phyloP scores from a whole-genome alignment of 2,329 filamentous ascomycete species.

The Aschersonia sp. region DNA sequence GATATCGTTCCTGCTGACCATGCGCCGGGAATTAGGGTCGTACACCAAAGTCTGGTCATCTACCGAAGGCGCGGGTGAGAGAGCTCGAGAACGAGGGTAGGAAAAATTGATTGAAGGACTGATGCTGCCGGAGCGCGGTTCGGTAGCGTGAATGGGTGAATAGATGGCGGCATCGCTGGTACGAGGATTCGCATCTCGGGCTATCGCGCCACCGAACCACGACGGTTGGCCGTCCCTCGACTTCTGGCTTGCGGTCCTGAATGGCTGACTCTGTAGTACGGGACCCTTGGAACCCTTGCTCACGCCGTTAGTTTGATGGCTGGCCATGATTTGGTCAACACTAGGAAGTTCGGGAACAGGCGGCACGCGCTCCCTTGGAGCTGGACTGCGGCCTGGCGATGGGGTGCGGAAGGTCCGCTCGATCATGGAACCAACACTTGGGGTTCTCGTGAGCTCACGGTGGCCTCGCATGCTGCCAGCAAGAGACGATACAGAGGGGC shows the following conservation, averaged over 20 bases:
- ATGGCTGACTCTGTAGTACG: slow-evolving; percentile 31
- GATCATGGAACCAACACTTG: slow-evolving; percentile 71
- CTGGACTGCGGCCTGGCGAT: slow-evolving; percentile 38
- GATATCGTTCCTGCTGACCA: slow-evolving; percentile 34
- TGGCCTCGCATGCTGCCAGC: slow-evolving; percentile 28
- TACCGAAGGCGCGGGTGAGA: slow-evolving; percentile 11
- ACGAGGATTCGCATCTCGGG: slow-evolving; percentile 30
- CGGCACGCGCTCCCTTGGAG: slow-evolving; percentile 34
- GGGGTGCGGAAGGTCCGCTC: slow-evolving; percentile 75
- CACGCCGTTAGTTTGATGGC: slow-evolving; percentile 8
- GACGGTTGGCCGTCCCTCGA: slow-evolving; percentile 25
- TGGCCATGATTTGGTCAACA: slow-evolving; percentile 16
- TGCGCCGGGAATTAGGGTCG: slow-evolving; percentile 50
- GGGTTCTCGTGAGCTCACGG: slow-evolving; percentile 42
- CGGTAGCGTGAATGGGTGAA: slow-evolving; percentile 12
- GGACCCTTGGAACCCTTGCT: slow-evolving; percentile 21
- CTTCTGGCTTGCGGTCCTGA: slow-evolving; percentile 39
- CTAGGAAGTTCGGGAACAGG: slow-evolving; percentile 63
- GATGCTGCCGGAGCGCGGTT: slow-evolving; percentile 25
- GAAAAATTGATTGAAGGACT: slow-evolving; percentile 45
- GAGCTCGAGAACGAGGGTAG: slow-evolving; percentile 33
- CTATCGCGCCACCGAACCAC: slow-evolving; percentile 32
- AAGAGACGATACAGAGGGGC: slow-evolving; percentile 55
- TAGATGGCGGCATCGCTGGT: slow-evolving; percentile 27
- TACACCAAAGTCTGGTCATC: slow-evolving; percentile 37